These are phyloP conservation scores for Lagenidium sp. DNA, from an alignment of 352 stramenopile species.

Conservation along the genomic window DNA sequence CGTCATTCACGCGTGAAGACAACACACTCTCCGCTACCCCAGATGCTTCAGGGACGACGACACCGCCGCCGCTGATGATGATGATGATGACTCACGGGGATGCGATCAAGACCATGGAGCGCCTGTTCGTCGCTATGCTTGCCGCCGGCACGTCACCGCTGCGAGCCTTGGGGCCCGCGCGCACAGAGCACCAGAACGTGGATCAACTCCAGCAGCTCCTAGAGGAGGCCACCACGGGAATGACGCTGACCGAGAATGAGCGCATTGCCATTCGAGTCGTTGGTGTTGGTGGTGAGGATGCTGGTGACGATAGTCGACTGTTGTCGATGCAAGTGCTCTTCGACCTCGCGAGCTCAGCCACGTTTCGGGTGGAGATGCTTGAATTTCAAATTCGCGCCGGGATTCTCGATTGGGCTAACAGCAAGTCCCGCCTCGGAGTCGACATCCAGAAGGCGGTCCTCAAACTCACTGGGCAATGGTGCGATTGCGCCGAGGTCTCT, in stretches of 20 bases:
- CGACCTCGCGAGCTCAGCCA: slow-evolving; percentile 16
- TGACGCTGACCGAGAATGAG: no score
- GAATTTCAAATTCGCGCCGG: slow-evolving; percentile 36
- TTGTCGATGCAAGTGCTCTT: slow-evolving; percentile 1
- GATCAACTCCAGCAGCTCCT: not conserved
- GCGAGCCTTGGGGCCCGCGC: not conserved
- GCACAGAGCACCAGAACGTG: not conserved
- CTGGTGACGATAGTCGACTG: slow-evolving; percentile 3
- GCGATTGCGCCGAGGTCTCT: slow-evolving; percentile 3
- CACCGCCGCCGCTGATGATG: not conserved
- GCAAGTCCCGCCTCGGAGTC: slow-evolving; percentile 7
- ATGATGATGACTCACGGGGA: not conserved
- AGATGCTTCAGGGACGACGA: no score
- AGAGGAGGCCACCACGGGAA: no score
- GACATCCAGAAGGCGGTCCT: not conserved
- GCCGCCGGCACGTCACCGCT: not conserved
- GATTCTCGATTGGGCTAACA: slow-evolving; percentile 8
- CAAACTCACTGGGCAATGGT: no score
- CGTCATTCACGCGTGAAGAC: no score
- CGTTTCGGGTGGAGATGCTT: slow-evolving; percentile 32
- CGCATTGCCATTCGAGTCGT: no score
- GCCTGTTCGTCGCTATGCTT: slow-evolving; percentile 3
- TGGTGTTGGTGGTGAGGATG: no score
- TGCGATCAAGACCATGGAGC: not conserved
- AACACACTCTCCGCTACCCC: no score